A percentile compares a stretch with the other conserved stretches of the same genome.
These are phyloP conservation scores for Takakia lepidozioides DNA, from an alignment of 225 moss, liverwort and hornwort species.

Conservation along the genomic window DNA sequence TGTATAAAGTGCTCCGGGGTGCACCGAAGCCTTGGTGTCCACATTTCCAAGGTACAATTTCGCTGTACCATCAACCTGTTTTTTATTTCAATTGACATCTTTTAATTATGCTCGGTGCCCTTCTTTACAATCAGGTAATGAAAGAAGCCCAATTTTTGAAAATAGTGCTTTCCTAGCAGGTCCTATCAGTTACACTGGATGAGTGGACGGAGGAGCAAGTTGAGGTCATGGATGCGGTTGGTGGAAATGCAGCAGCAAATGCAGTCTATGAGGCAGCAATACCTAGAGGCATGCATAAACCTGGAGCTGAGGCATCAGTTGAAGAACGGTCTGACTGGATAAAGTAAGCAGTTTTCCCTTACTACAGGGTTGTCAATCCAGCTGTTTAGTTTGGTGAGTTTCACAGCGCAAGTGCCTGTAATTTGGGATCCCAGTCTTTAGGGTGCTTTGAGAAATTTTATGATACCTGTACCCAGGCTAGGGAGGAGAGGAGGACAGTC, in stretches of 20 bases:
- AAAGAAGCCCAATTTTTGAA: no score
- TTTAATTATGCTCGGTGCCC: no score
- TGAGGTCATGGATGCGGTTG: constrained; percentile 73
- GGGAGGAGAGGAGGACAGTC: no score
- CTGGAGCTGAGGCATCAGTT: constrained; percentile 52
- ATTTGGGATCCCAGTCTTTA: no score
- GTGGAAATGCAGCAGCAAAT: constrained; percentile 87
- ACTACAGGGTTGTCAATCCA: no score
- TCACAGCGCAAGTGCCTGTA: no score
- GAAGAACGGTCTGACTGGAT: constrained; percentile 87
- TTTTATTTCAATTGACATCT: no score
- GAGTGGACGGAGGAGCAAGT: constrained; percentile 89
- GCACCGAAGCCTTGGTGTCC: constrained; percentile 90
- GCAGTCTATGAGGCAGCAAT: constrained; percentile 75
- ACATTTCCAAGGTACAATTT: constrained; percentile 46
- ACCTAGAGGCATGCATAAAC: constrained; percentile 63
- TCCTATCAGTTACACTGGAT: constrained; percentile 84
- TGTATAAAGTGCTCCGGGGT: constrained; percentile 99
- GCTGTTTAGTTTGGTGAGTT: no score
- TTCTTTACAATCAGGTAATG: no score
- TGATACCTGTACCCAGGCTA: no score
- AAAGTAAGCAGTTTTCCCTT: constrained; percentile 24
- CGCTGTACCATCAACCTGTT: no score
- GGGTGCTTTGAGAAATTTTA: no score
- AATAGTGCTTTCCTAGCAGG: constrained; percentile 27